phyloP scores from a whole-genome alignment of 345 rosid genomes.

The Murraya paniculata region DNA sequence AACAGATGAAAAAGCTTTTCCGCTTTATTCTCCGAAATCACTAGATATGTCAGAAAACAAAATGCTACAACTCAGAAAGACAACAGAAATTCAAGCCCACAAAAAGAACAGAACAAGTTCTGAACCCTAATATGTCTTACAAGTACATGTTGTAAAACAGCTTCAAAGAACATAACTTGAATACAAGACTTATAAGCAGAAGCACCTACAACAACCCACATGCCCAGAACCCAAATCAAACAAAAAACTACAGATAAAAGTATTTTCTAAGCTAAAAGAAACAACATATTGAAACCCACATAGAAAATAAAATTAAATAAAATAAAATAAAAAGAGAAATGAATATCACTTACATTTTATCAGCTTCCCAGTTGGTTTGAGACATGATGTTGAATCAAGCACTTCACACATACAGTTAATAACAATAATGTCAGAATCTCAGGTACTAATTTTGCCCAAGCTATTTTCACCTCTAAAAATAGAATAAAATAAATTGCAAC shows the following conservation, averaged over 20 bases:
- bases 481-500: background rate
- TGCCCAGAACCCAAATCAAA: constrained; percentile 33
- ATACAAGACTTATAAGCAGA: constrained; percentile 15
- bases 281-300: constrained; percentile 18
- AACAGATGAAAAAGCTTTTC: background rate
- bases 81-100: background rate
- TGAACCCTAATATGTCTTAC: constrained; percentile 41
- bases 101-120: constrained; percentile 7
- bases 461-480: constrained; percentile 25
- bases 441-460: constrained; percentile 24
- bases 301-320: background rate
- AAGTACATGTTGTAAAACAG: constrained; percentile 6
- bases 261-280: background rate
- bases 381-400: constrained; percentile 46
- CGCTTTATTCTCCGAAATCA: background rate
- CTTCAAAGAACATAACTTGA: constrained; percentile 24
- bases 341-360: constrained; percentile 76
- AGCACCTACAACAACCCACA: constrained; percentile 22
- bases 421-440: constrained; percentile 39
- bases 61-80: background rate
- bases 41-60: background rate
- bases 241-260: background rate
- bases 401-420: constrained; percentile 31
- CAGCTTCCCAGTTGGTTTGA: constrained; percentile 99
- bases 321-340: background rate